Evolutionary conservation across 371 early-diverging fungal species (phyloP), one percentile per base, ranked within the genome.

Genomic region (Mortierella sp.): DNA sequence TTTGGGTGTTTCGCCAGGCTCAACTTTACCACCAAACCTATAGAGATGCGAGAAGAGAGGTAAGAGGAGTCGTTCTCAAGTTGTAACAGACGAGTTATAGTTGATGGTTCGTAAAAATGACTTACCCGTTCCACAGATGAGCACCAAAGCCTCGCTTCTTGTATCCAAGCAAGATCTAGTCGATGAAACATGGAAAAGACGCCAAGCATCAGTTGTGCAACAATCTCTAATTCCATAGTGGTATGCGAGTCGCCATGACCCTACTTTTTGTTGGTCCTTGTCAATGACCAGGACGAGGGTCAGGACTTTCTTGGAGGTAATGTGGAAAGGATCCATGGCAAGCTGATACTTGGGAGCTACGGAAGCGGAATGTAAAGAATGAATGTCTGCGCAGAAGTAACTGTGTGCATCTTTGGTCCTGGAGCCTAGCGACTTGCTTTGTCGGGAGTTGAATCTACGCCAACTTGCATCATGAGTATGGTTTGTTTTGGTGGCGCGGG

Each of bases 101-200:
- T n/a, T n/a, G n/a, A n/a, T n/a, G n/a, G n/a, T n/a, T n/a, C n/a
- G n/a, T n/a, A n/a, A n/a, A n/a, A n/a, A n/a, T n/a, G n/a, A n/a
- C 32, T 51, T 75, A 75, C 76, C 92, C 91, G 54, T 92, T 92
- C 80, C 81, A 89, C 32, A 83, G 83, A 30, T 86, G 84, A 15
- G 76, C 81, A 15, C 92, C 92, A 70, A 92, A 88, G 0, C 92
- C 92, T 9, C 92, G 85, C 66, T 92, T 92, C 70, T 92, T 92
- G 80, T 87, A 84, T 1, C 92, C 92, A 19, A 92, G 87, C 30
- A 92, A 82, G 50, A 92, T 64, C 80, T 89, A 28, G n/a, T 42
- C 31, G 9, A 9, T 42, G 39, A 23, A 64, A 21, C 55, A 63
- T 1, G 64, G 58, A 27, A 73, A 50, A 21, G 23, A 24, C n/a